Conservation (phyloP, 768 basidiomycete genomes). For the Omphalotus guepiniiformis region DNA sequence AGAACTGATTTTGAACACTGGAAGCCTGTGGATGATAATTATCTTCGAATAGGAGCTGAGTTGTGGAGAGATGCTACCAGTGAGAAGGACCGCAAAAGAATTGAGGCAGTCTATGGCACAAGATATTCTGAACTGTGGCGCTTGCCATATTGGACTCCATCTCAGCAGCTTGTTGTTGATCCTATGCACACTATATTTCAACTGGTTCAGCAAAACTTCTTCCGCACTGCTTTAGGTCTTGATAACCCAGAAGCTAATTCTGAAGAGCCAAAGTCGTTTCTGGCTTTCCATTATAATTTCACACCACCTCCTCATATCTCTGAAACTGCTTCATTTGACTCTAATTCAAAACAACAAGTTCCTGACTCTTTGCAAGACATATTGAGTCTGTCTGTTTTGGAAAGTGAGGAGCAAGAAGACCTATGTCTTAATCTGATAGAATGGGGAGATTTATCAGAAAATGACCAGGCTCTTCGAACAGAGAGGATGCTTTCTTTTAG, state of each 20-base stretch:
- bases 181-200: slow-evolving; percentile 26
- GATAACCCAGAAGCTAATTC: neutral
- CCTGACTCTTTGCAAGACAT: neutral
- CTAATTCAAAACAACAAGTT: neutral
- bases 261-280: neutral
- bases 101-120: slow-evolving; percentile 19
- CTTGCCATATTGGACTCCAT: slow-evolving; percentile 33
- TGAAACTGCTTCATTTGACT: neutral
- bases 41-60: slow-evolving; percentile 14
- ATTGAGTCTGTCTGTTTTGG: neutral
- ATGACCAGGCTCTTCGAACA: neutral
- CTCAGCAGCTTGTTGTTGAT: slow-evolving; percentile 26
- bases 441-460: neutral
- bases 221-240: neutral
- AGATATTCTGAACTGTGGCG: slow-evolving; percentile 25
- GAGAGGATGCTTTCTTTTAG: neutral
- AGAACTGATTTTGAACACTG: slow-evolving; percentile 14
- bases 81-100: slow-evolving; percentile 7
- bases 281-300: neutral
- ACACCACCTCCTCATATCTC: neutral
- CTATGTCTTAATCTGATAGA: neutral
- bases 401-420: neutral
- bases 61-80: slow-evolving; percentile 17
- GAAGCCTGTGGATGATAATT: slow-evolving; percentile 7
- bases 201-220: neutral